These are phyloP conservation scores for Asterella californica DNA, from an alignment of 225 moss, liverwort and hornwort species.

Conservation along the genomic window DNA sequence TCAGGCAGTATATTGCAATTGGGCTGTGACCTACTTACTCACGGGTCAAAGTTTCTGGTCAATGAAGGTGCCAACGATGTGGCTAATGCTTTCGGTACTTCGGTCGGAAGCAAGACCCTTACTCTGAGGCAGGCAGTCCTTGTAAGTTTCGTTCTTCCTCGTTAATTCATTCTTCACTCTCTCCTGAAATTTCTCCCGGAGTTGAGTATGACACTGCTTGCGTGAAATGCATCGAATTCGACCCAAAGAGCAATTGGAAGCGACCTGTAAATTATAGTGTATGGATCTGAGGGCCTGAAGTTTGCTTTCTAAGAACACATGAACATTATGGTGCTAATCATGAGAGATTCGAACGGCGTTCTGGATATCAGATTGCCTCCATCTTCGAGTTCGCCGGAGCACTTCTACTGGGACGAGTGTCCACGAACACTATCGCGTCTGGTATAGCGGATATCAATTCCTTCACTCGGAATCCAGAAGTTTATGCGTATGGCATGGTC, in stretches of 20 bases:
- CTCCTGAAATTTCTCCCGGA: neutral
- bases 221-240: no score
- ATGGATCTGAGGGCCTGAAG: no score
- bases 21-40: no score
- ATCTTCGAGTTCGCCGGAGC: conserved; percentile 67
- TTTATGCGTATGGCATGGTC: conserved; percentile 74
- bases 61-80: conserved; percentile 56
- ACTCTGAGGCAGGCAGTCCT: conserved; percentile 36
- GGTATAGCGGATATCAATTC: conserved; percentile 61
- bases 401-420: conserved; percentile 60
- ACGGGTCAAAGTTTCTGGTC: neutral
- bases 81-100: conserved; percentile 42
- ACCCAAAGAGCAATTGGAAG: neutral
- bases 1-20: no score
- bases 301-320: neutral
- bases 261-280: no score
- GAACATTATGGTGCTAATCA: no score
- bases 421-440: conserved; percentile 60
- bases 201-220: no score
- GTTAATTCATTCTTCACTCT: neutral
- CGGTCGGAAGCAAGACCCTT: conserved; percentile 36
- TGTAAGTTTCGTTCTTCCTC: conserved; percentile 15
- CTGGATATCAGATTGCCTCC: conserved; percentile 48
- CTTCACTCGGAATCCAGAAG: conserved; percentile 56
- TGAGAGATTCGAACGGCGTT: neutral